A percentile compares a stretch with the other conserved stretches of the same genome.
These are phyloP conservation scores for Dryadomyces quercivorus DNA, from an alignment of 2,329 filamentous ascomycete genomes.

Conservation along the genomic window DNA sequence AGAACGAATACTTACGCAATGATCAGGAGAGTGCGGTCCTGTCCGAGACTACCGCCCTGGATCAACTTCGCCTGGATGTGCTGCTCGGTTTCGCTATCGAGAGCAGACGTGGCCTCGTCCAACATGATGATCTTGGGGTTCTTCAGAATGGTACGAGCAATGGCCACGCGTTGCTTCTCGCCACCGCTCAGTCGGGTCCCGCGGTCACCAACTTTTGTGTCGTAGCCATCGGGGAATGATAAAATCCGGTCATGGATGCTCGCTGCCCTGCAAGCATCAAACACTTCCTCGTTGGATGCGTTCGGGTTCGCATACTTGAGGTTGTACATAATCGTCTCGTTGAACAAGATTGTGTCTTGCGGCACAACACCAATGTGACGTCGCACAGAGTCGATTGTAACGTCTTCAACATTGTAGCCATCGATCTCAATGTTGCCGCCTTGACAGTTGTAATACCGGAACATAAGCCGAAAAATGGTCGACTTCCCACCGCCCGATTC, in stretches of 20 bases:
- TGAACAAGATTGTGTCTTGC: constrained; percentile 71
- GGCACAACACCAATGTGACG: constrained; percentile 90
- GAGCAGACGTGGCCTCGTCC: constrained; percentile 60
- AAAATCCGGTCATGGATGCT: constrained; percentile 43
- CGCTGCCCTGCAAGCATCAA: constrained; percentile 37
- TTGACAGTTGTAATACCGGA: constrained; percentile 86
- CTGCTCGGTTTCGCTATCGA: constrained; percentile 49
- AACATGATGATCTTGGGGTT: constrained; percentile 58
- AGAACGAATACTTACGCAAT: constrained; percentile 59
- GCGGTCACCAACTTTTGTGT: constrained; percentile 39
- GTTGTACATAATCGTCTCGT: constrained; percentile 43
- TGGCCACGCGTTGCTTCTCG: constrained; percentile 47
- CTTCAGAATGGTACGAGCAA: constrained; percentile 55
- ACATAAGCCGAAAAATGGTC: constrained; percentile 88
- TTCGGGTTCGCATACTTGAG: constrained; percentile 37
- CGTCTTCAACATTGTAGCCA: constrained; percentile 67
- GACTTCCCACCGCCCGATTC: constrained; percentile 97
- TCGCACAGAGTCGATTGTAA: constrained; percentile 89
- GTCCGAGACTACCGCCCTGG: constrained; percentile 48
- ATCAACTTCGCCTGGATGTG: constrained; percentile 57
- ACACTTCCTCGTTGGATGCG: constrained; percentile 36
- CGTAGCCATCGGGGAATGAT: constrained; percentile 38
- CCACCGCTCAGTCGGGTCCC: constrained; percentile 45
- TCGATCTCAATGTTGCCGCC: constrained; percentile 76
- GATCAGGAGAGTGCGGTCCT: constrained; percentile 83